Evolutionary conservation across 1,284 basidiomycete genomes (phyloP).

Genomic region (Hypsizygus ulmarius): DNA sequence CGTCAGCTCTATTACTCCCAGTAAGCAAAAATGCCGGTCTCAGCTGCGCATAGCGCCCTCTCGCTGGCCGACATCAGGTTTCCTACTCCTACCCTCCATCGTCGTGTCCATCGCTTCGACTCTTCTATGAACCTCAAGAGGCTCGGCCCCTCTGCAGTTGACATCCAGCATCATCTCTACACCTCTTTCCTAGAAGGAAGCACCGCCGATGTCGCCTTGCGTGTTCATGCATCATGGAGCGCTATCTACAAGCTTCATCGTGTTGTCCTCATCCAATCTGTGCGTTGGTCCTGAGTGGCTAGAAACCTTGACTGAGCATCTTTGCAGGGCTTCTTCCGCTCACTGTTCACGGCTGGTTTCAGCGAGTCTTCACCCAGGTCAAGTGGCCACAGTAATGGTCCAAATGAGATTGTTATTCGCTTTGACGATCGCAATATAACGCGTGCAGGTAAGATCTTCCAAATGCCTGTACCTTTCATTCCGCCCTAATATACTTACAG

Average conservation of each 20-base stretch:
- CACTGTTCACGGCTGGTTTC: conserved; percentile 82
- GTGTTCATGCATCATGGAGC: conserved; percentile 68
- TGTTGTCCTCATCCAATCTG: conserved; percentile 84
- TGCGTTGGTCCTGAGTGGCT: conserved; percentile 33
- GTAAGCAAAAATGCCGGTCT: conserved; percentile 8
- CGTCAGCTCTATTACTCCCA: neutral
- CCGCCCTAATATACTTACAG: conserved; percentile 31
- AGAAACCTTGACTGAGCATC: neutral
- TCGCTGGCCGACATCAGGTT: neutral
- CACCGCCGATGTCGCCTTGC: conserved; percentile 75
- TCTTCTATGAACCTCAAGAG: conserved; percentile 28
- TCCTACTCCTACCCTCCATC: conserved; percentile 18
- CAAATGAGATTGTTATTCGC: conserved; percentile 56
- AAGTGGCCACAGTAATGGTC: conserved; percentile 25
- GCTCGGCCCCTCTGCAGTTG: conserved; percentile 37
- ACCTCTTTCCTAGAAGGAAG: conserved; percentile 65
- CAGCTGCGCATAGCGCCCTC: conserved; percentile 1
- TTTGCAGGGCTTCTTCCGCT: conserved; percentile 76
- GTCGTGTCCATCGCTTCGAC: conserved; percentile 2
- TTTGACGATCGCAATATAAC: conserved; percentile 89
- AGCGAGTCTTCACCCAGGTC: conserved; percentile 52
- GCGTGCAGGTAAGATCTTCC: conserved; percentile 57
- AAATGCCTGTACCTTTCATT: neutral
- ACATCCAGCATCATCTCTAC: conserved; percentile 74
- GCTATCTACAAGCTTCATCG: conserved; percentile 78